A percentile compares a stretch with the other conserved stretches of the same genome.
phyloP scores from a whole-genome alignment of 495 filamentous ascomycete genomes.

The Talaromyces trachyspermus region DNA sequence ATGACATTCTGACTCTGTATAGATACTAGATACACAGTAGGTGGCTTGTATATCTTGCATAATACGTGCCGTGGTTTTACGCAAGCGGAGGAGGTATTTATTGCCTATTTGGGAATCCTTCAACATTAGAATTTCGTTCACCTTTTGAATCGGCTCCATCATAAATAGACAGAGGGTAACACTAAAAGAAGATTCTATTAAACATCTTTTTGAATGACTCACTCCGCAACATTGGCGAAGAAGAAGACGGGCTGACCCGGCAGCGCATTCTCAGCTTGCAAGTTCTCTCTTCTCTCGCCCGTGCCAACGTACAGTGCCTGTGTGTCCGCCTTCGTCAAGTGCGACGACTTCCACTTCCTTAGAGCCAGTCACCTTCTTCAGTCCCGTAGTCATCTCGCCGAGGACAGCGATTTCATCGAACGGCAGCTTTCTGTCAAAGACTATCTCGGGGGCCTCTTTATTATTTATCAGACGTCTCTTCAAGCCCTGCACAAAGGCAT shows the following conservation, averaged over 20 bases:
- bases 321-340: constrained; percentile 64
- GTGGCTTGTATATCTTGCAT: too few species aligned
- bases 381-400: constrained; percentile 45
- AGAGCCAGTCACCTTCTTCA: constrained; percentile 59
- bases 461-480: constrained; percentile 68
- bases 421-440: constrained; percentile 72
- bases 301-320: constrained; percentile 46
- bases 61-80: too few species aligned
- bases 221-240: constrained; percentile 63
- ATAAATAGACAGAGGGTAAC: too few species aligned
- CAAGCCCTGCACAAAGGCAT: constrained; percentile 93
- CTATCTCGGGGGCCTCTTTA: constrained; percentile 46
- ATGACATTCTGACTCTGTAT: too few species aligned
- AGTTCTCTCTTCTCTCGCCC: constrained; percentile 49
- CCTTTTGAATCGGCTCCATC: too few species aligned
- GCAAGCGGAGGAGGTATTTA: too few species aligned
- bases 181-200: not conserved
- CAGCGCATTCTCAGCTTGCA: constrained; percentile 59
- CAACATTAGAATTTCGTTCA: too few species aligned
- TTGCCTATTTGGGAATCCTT: too few species aligned
- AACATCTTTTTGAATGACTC: constrained; percentile 3
- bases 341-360: constrained; percentile 55
- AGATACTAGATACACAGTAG: too few species aligned
- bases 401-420: constrained; percentile 79
- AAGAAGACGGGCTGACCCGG: constrained; percentile 73